Evolutionary conservation across 108 stramenopile genomes (phyloP).

Genomic region (Aurantiochytrium sp.): DNA sequence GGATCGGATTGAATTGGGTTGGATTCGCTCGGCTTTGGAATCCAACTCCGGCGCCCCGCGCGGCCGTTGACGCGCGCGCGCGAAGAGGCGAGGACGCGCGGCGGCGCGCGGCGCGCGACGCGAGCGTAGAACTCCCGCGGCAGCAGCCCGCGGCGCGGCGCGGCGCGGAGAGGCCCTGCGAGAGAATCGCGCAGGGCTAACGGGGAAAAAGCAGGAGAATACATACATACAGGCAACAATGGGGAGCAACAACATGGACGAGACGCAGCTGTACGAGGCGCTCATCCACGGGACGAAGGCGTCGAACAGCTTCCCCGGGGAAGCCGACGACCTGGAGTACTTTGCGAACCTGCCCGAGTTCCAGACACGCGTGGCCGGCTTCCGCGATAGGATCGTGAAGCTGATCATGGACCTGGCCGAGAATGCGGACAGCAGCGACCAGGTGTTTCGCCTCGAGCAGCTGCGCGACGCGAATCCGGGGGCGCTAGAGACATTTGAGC

Average conservation of each 20-base stretch:
- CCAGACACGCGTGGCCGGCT: not conserved
- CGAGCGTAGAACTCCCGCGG: too few species aligned
- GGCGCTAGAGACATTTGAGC: slow-evolving; percentile 3
- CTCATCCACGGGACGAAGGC: slow-evolving; percentile 17
- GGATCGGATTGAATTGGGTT: too few species aligned
- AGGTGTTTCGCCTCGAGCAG: not conserved
- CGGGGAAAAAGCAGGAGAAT: too few species aligned
- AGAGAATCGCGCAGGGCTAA: too few species aligned
- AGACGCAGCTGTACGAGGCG: slow-evolving; percentile 32
- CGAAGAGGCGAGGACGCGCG: too few species aligned
- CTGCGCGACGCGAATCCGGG: not conserved
- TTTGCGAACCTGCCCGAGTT: not conserved
- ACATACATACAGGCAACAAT: too few species aligned
- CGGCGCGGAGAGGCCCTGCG: too few species aligned
- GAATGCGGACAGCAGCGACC: slow-evolving; percentile 25
- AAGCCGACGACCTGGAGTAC: not conserved
- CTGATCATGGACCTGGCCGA: slow-evolving; percentile 4
- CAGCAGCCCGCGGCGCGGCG: too few species aligned
- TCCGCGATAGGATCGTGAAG: not conserved
- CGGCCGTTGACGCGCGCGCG: too few species aligned
- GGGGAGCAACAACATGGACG: slow-evolving; percentile 27
- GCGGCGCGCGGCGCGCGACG: too few species aligned
- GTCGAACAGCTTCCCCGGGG: slow-evolving; percentile 21
- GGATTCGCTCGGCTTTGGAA: too few species aligned
- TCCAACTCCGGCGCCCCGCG: too few species aligned